phyloP scores from a whole-genome alignment of 352 stramenopile species.

The Pseudoperonospora humuli region DNA sequence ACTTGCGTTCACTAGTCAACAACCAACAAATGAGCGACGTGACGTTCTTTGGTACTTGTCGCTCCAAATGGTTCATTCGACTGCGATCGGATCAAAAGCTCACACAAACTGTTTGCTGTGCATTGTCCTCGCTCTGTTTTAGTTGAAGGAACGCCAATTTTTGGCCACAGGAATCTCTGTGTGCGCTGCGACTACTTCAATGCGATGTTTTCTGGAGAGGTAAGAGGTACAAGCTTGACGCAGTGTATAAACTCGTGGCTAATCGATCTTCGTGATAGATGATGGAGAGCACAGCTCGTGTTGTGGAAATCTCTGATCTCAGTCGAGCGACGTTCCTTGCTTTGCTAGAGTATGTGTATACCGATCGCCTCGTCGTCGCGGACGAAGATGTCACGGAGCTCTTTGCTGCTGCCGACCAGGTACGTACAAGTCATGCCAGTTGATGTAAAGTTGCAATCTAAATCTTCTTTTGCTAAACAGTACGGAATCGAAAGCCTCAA shows the following conservation, averaged over 20 bases:
- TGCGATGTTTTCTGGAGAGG: conserved; percentile 76
- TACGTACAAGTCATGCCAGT: conserved; percentile 10
- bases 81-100: background rate
- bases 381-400: conserved; percentile 89
- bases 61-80: background rate
- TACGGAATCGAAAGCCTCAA: conserved; percentile 84
- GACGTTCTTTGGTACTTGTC: conserved; percentile 58
- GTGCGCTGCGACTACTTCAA: conserved; percentile 93
- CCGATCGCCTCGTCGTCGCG: conserved; percentile 85
- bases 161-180: conserved; percentile 87
- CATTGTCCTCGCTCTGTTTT: background rate
- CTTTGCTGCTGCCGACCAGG: conserved; percentile 87
- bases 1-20: conserved; percentile 72
- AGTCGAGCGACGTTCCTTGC: conserved; percentile 88
- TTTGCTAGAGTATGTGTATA: conserved; percentile 94
- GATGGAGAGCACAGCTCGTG: conserved; percentile 75
- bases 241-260: background rate
- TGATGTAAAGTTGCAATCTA: background rate
- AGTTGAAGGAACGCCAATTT: conserved; percentile 81
- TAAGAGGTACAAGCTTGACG: conserved; percentile 7
- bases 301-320: conserved; percentile 89
- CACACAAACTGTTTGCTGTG: background rate
- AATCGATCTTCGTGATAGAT: conserved; percentile 50
- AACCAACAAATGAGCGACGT: conserved; percentile 81
- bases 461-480: conserved; percentile 19